phyloP scores from a whole-genome alignment of 1,139 yeast species.

The Protomyces gravidus region DNA sequence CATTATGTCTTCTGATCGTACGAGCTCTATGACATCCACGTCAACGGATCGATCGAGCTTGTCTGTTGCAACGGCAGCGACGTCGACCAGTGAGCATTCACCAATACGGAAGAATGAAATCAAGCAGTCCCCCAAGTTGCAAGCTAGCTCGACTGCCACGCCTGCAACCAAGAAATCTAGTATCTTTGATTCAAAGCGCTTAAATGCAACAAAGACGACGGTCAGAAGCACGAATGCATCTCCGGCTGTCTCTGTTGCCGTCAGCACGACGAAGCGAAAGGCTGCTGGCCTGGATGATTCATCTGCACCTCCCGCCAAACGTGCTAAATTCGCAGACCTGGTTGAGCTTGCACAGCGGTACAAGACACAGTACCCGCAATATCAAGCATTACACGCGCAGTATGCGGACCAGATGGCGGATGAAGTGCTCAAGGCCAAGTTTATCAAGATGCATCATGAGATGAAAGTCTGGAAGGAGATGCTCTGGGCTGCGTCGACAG shows the following conservation, averaged over 20 bases:
- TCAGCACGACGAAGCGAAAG: conserved; percentile 2
- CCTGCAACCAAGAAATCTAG: background rate
- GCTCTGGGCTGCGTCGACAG: too few species aligned
- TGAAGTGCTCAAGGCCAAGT: conserved; percentile 5
- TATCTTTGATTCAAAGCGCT: background rate
- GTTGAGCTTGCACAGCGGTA: conserved; percentile 16
- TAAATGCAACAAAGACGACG: background rate
- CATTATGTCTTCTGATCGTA: background rate
- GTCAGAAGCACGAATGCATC: background rate
- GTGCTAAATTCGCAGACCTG: conserved; percentile 4
- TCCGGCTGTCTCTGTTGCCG: background rate
- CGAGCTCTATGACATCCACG: conserved; percentile 16
- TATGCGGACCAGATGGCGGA: conserved; percentile 9
- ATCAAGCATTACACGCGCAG: conserved; percentile 10
- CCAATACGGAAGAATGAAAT: background rate
- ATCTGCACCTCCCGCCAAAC: background rate
- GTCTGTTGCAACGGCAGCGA: conserved; percentile 5
- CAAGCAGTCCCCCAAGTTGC: too few species aligned
- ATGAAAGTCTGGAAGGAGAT: conserved; percentile 23
- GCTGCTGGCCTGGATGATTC: background rate
- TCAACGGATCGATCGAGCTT: conserved; percentile 9
- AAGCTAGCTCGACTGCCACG: too few species aligned
- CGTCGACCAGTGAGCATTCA: background rate
- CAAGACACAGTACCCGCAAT: conserved; percentile 19
- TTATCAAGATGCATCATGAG: conserved; percentile 23